phyloP scores from a whole-genome alignment of 192 early-diverging fungal species.

The Coemansia sp. region DNA sequence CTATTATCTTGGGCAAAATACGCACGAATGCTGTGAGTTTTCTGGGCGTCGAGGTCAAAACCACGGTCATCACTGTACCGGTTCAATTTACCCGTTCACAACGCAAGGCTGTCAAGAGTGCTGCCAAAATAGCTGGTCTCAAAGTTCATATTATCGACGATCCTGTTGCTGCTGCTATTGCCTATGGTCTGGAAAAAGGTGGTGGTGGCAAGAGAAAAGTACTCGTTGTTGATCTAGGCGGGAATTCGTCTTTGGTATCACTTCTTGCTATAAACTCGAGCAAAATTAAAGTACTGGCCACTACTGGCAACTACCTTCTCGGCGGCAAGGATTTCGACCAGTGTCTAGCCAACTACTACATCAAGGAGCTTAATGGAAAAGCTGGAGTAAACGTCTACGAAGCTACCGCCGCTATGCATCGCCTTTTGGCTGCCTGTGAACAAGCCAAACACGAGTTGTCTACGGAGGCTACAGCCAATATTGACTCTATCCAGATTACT shows the following conservation, averaged over 20 bases:
- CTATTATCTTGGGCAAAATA: slow-evolving; percentile 98
- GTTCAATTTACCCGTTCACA: slow-evolving; percentile 98
- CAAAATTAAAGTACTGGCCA: slow-evolving; percentile 98
- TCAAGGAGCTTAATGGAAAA: slow-evolving; percentile 89
- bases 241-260: slow-evolving; percentile 97
- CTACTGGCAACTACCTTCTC: slow-evolving; percentile 96
- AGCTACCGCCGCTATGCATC: slow-evolving; percentile 76
- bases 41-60: slow-evolving; percentile 76
- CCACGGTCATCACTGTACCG: slow-evolving; percentile 97
- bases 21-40: slow-evolving; percentile 91
- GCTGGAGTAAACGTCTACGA: slow-evolving; percentile 86
- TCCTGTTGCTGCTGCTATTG: slow-evolving; percentile 96
- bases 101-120: slow-evolving; percentile 98
- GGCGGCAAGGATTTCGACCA: slow-evolving; percentile 99
- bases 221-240: slow-evolving; percentile 96
- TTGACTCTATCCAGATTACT: slow-evolving; percentile 95
- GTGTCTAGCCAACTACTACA: slow-evolving; percentile 93
- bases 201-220: slow-evolving; percentile 81
- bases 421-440: slow-evolving; percentile 95
- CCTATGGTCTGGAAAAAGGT: slow-evolving; percentile 96
- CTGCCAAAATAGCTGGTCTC: slow-evolving; percentile 89
- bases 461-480: slow-evolving; percentile 91
- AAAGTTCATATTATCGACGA: slow-evolving; percentile 99
- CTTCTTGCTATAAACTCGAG: slow-evolving; percentile 94
- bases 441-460: slow-evolving; percentile 96